These are phyloP conservation scores for Coniophora puteana DNA, from an alignment of 1,284 basidiomycete genomes.

Conservation along the genomic window DNA sequence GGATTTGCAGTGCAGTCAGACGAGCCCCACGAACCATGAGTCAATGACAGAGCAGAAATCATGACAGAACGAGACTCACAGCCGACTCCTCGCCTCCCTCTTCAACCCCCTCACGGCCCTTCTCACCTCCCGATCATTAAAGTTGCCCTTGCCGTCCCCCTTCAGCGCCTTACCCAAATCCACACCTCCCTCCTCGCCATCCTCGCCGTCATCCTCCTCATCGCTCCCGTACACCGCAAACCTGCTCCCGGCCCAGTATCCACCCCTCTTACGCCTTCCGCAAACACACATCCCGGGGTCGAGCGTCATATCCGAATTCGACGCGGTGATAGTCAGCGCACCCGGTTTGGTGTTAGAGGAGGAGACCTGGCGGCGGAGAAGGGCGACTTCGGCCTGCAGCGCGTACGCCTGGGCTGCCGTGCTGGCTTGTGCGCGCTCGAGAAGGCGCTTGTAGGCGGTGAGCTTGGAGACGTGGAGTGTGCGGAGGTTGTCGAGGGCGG, in stretches of 20 bases:
- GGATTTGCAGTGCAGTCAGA: background rate
- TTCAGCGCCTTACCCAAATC: constrained; percentile 46
- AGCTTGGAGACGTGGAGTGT: constrained; percentile 60
- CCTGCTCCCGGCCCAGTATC: constrained; percentile 68
- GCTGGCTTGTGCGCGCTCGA: constrained; percentile 72
- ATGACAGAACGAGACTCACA: constrained; percentile 44
- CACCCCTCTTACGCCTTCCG: constrained; percentile 51
- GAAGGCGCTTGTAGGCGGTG: constrained; percentile 68
- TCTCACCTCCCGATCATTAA: constrained; percentile 66
- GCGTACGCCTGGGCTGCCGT: constrained; percentile 77
- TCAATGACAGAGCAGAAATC: background rate
- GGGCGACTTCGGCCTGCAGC: constrained; percentile 69
- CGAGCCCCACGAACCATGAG: background rate
- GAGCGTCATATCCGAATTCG: constrained; percentile 24
- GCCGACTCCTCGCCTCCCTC: constrained; percentile 64
- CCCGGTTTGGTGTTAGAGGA: constrained; percentile 9
- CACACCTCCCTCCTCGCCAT: constrained; percentile 28
- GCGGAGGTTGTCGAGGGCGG: constrained; percentile 50
- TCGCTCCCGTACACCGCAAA: constrained; percentile 36
- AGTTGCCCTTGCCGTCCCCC: constrained; percentile 49
- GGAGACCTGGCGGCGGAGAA: constrained; percentile 20
- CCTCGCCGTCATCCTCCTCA: constrained; percentile 34
- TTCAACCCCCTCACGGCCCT: constrained; percentile 57
- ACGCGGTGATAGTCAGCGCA: constrained; percentile 2
- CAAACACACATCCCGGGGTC: constrained; percentile 52